Evolutionary conservation across 148 eudicot genomes (phyloP).

Genomic region (Selenicereus undatus): DNA sequence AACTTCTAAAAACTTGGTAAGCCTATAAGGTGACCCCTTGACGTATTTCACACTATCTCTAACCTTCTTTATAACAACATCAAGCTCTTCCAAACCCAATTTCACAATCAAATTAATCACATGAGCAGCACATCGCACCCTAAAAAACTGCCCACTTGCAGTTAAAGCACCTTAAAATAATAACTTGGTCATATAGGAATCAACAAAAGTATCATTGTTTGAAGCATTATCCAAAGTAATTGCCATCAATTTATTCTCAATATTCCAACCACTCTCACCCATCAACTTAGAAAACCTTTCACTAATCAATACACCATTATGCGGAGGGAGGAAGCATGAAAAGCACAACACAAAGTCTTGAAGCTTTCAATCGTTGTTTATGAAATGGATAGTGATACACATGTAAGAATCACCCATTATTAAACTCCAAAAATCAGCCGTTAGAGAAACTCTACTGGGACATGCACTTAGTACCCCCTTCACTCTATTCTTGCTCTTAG

Average conservation of each 20-base stretch:
- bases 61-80: not conserved
- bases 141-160: not conserved
- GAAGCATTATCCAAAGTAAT: not conserved
- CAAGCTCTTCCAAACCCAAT: not conserved
- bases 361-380: no score
- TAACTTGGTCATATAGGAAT: not conserved
- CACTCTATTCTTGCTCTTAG: no score
- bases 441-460: no score
- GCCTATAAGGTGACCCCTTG: no score
- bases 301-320: not conserved
- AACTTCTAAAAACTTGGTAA: no score
- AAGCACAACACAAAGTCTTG: no score
- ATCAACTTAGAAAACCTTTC: not conserved
- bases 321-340: no score
- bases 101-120: not conserved
- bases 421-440: no score
- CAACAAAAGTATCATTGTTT: not conserved
- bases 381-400: no score
- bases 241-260: not conserved
- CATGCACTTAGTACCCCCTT: no score
- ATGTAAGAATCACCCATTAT: no score
- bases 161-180: not conserved
- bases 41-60: not conserved
- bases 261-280: not conserved
- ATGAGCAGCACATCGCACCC: not conserved